Conservation (phyloP, 192 early-diverging fungal species). For the Coemansia sp. region DNA sequence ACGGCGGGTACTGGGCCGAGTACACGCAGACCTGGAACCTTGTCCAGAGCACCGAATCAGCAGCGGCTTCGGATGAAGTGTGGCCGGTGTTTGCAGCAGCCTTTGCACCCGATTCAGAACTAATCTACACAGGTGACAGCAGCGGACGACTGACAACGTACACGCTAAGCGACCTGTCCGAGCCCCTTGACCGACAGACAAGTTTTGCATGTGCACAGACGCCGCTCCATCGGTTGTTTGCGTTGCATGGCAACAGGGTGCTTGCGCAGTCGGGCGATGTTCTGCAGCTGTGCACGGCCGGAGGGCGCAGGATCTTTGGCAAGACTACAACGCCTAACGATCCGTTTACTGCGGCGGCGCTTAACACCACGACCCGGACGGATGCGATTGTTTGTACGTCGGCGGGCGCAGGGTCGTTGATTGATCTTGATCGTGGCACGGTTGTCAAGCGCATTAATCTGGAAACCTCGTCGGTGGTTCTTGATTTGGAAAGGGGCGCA, state of each 20-base stretch:
- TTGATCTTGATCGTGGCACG: slow-evolving; percentile 27
- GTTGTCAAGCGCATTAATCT: slow-evolving; percentile 17
- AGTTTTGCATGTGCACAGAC: slow-evolving; percentile 66
- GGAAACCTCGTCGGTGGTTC: slow-evolving; percentile 21
- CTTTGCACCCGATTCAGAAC: slow-evolving; percentile 73
- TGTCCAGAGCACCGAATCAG: neutral
- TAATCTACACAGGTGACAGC: slow-evolving; percentile 85
- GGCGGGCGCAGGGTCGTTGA: slow-evolving; percentile 35
- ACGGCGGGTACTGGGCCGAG: slow-evolving; percentile 26
- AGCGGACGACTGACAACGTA: slow-evolving; percentile 75
- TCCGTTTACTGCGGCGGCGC: slow-evolving; percentile 29
- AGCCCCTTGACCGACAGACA: slow-evolving; percentile 68
- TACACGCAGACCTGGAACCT: slow-evolving; percentile 40
- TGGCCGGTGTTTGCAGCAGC: slow-evolving; percentile 36
- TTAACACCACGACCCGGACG: slow-evolving; percentile 10
- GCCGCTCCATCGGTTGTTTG: slow-evolving; percentile 67
- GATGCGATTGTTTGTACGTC: slow-evolving; percentile 50
- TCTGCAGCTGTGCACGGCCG: slow-evolving; percentile 64
- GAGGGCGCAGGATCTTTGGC: slow-evolving; percentile 45
- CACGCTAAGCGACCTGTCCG: slow-evolving; percentile 34
- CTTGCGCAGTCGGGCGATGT: slow-evolving; percentile 64
- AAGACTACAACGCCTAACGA: slow-evolving; percentile 57
- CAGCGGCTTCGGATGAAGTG: slow-evolving; percentile 2
- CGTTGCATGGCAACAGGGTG: slow-evolving; percentile 58
- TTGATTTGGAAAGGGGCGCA: neutral